Conservation (phyloP, 225 moss, liverwort and hornwort species). For the Pleurozium schreberi region DNA sequence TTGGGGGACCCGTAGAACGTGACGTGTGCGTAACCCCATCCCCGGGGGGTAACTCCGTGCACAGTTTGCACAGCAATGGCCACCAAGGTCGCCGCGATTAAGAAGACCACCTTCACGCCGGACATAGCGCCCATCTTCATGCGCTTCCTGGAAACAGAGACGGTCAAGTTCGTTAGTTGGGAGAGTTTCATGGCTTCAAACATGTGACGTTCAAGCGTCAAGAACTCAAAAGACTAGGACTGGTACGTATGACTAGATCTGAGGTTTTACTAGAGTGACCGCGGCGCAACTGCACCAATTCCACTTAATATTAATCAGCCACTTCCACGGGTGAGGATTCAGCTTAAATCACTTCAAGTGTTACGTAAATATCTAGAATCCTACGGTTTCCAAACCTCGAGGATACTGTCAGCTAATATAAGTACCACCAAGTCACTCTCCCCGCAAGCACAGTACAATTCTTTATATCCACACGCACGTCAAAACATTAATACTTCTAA, state of each 20-base stretch:
- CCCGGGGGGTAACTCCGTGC: not conserved
- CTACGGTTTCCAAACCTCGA: not conserved
- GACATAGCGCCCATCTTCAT: not conserved
- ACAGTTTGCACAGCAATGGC: not conserved
- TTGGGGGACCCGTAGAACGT: conserved; percentile 22
- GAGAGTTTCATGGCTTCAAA: not conserved
- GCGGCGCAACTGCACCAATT: too few relatives aligned
- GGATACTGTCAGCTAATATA: not conserved
- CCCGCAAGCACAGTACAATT: not conserved
- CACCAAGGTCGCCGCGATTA: not conserved
- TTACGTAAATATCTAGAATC: not conserved
- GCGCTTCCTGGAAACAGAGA: not conserved
- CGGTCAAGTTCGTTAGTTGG: not conserved
- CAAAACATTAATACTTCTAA: not conserved
- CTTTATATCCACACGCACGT: too few relatives aligned
- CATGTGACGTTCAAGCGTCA: not conserved
- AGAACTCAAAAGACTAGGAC: not conserved
- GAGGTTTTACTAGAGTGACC: too few relatives aligned
- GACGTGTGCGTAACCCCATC: not conserved
- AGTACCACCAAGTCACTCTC: not conserved
- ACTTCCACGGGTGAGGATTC: not conserved
- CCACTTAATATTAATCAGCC: not conserved
- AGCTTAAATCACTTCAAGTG: not conserved
- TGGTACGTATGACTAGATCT: not conserved
- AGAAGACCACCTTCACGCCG: not conserved